phyloP scores from a whole-genome alignment of 345 rosid species.

The Anacardium occidentale region DNA sequence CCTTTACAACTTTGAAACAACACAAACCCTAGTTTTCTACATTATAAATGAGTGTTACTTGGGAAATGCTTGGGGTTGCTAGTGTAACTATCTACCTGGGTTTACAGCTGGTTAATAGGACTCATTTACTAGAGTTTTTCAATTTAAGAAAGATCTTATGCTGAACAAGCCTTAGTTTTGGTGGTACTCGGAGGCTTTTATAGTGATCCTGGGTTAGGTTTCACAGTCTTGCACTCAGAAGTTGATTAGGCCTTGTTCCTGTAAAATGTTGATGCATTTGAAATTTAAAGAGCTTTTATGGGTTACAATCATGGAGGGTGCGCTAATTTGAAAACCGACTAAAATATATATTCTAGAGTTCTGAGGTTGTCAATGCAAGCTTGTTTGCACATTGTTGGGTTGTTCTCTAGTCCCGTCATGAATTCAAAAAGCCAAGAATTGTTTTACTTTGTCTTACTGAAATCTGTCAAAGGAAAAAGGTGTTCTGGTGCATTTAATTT shows the following conservation, averaged over 20 bases:
- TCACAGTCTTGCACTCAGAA: not conserved
- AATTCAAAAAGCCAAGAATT: not conserved
- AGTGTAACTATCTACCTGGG: not conserved
- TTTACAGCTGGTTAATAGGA: not conserved
- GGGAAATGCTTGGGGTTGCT: not conserved
- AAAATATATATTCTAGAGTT: not conserved
- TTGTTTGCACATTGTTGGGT: not conserved
- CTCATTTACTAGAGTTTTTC: not conserved
- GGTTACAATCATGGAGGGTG: not conserved
- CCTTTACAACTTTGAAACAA: not conserved
- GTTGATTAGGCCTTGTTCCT: not conserved
- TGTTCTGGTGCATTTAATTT: not conserved
- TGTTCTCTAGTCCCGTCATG: not conserved
- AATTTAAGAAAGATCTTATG: not conserved
- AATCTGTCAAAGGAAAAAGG: not conserved
- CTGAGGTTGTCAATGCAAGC: not conserved
- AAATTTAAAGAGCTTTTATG: not conserved
- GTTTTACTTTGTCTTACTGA: not conserved
- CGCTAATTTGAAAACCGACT: not conserved
- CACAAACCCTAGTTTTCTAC: not conserved
- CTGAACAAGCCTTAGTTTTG: not conserved
- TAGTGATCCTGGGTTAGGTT: not conserved
- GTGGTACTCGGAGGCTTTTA: not conserved
- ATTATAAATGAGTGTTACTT: not conserved
- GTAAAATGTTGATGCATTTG: not conserved